These are phyloP conservation scores for Leccinum subgranulosum DNA, from an alignment of 768 basidiomycete genomes.

Conservation along the genomic window DNA sequence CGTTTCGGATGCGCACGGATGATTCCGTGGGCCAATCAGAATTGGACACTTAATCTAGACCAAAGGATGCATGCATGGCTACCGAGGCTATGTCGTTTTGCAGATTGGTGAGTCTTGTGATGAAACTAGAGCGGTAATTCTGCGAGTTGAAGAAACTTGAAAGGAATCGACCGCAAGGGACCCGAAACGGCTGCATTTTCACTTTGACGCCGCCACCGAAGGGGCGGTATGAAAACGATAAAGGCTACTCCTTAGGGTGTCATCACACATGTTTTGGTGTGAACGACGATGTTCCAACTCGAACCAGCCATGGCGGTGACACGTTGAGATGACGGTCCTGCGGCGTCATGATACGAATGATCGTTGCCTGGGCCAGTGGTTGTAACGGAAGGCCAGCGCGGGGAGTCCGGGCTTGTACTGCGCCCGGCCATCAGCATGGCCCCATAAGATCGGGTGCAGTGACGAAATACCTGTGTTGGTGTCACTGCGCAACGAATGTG, in stretches of 20 bases:
- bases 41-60: not conserved
- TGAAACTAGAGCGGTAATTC: not conserved
- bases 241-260: not conserved
- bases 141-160: too few relatives aligned
- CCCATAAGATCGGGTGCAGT: not conserved
- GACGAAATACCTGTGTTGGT: not conserved
- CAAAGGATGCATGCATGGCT: not conserved
- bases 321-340: not conserved
- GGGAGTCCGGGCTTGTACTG: not conserved
- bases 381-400: not conserved
- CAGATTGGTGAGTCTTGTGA: not conserved
- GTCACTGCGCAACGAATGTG: not conserved
- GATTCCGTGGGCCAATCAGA: not conserved
- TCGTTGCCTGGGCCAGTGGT: not conserved
- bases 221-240: not conserved
- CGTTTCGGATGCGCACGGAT: not conserved
- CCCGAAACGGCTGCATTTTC: not conserved
- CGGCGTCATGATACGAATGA: not conserved
- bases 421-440: not conserved
- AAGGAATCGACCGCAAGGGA: not conserved
- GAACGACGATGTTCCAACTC: not conserved
- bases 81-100: not conserved
- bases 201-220: not conserved
- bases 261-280: not conserved
- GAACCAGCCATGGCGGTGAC: not conserved